Conservation (phyloP, 345 rosid species). For the Salix purpurea region DNA sequence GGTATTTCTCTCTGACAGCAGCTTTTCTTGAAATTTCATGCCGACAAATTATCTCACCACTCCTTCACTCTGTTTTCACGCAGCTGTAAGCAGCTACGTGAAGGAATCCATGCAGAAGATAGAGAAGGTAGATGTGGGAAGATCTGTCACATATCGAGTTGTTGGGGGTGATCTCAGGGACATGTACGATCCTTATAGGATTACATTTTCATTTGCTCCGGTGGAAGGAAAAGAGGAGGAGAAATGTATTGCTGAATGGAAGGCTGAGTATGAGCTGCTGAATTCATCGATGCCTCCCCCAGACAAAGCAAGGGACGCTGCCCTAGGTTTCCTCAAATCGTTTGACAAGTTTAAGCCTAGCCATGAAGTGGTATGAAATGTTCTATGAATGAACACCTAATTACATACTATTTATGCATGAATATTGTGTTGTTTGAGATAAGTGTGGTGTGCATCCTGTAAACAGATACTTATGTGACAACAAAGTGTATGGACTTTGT, state of each 20-base stretch:
- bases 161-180: constrained; percentile 30
- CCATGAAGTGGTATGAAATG: neutral
- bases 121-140: constrained; percentile 32
- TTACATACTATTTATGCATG: no score
- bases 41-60: no score
- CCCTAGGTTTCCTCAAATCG: constrained; percentile 35
- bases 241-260: constrained; percentile 37
- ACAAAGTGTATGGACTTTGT: no score
- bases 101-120: constrained; percentile 40
- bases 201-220: constrained; percentile 33
- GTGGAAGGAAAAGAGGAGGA: constrained; percentile 22
- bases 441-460: no score
- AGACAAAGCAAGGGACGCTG: constrained; percentile 37
- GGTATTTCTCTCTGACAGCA: constrained; percentile 14
- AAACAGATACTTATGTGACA: no score
- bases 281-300: constrained; percentile 33
- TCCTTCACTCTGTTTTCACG: neutral
- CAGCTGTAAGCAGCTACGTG: constrained; percentile 34
- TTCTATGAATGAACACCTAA: no score
- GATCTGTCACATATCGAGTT: constrained; percentile 34
- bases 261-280: constrained; percentile 27
- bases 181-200: constrained; percentile 39
- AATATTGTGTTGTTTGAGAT: no score
- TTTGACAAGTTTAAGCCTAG: constrained; percentile 25
- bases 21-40: neutral